phyloP scores from a whole-genome alignment of 2,329 filamentous ascomycete species.

The Neophaeococcomyces mojaviensis region DNA sequence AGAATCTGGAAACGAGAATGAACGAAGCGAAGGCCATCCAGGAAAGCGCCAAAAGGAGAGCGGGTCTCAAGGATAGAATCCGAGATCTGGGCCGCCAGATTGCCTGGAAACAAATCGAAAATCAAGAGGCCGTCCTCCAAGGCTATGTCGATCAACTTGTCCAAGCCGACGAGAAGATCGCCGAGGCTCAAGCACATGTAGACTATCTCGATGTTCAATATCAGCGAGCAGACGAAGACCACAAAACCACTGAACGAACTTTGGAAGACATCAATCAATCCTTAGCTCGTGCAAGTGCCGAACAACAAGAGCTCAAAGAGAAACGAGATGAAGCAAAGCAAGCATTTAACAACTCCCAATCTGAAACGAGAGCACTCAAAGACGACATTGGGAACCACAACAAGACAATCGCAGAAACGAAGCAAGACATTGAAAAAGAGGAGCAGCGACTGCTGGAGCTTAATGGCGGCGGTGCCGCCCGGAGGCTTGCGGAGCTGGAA shows the following conservation, averaged over 20 bases:
- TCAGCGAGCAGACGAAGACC: constrained; percentile 26
- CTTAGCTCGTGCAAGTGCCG: constrained; percentile 38
- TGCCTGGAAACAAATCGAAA: constrained; percentile 80
- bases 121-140: constrained; percentile 54
- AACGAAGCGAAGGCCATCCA: constrained; percentile 59
- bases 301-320: constrained; percentile 41
- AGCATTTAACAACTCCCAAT: constrained; percentile 48
- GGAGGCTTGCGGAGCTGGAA: constrained; percentile 53
- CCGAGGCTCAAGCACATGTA: constrained; percentile 38
- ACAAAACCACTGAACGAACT: constrained; percentile 27
- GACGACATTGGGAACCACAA: constrained; percentile 35
- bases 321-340: constrained; percentile 47
- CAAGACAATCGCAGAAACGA: constrained; percentile 6
- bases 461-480: constrained; percentile 61
- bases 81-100: constrained; percentile 57
- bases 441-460: constrained; percentile 54
- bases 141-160: constrained; percentile 30
- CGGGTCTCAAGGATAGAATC: constrained; percentile 55
- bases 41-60: constrained; percentile 58
- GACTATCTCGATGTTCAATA: constrained; percentile 40
- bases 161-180: constrained; percentile 41
- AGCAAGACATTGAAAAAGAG: constrained; percentile 40
- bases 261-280: constrained; percentile 34
- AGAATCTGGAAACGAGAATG: constrained; percentile 48
- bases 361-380: constrained; percentile 60